These are phyloP conservation scores for Tripidium arundinaceum DNA, from an alignment of 202 grass and related monocot genomes.

Conservation along the genomic window DNA sequence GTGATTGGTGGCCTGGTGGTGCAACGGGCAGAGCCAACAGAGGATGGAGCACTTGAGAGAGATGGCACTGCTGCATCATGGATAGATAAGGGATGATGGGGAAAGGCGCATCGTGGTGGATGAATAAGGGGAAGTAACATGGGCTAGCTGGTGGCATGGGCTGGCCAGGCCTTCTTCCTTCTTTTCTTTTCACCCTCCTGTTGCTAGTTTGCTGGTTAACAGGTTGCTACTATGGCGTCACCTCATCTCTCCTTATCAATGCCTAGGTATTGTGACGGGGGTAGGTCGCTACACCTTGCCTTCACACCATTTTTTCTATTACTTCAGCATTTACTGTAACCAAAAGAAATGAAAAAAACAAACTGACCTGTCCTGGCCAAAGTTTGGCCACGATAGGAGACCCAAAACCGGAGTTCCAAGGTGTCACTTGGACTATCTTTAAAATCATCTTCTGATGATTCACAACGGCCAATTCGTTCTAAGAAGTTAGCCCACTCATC, in stretches of 20 bases:
- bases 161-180: neutral
- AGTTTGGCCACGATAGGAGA: conserved; percentile 94
- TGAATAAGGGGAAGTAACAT: neutral
- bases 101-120: neutral
- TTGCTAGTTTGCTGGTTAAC: neutral
- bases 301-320: neutral
- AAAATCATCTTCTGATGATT: conserved; percentile 72
- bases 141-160: neutral
- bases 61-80: neutral
- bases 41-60: neutral
- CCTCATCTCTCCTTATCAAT: neutral
- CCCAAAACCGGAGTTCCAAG: conserved; percentile 95
- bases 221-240: neutral
- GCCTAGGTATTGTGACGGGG: neutral
- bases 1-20: neutral
- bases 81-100: neutral
- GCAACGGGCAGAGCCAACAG: neutral
- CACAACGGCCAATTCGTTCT: conserved; percentile 68
- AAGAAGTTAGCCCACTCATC: conserved; percentile 98
- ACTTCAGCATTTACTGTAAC: conserved; percentile 3
- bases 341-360: conserved; percentile 24
- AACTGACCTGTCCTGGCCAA: conserved; percentile 86
- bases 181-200: neutral
- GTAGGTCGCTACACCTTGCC: neutral
- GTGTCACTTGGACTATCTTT: conserved; percentile 59